phyloP scores from a whole-genome alignment of 352 stramenopile genomes.

The Globisporangium rhizosaccharum region DNA sequence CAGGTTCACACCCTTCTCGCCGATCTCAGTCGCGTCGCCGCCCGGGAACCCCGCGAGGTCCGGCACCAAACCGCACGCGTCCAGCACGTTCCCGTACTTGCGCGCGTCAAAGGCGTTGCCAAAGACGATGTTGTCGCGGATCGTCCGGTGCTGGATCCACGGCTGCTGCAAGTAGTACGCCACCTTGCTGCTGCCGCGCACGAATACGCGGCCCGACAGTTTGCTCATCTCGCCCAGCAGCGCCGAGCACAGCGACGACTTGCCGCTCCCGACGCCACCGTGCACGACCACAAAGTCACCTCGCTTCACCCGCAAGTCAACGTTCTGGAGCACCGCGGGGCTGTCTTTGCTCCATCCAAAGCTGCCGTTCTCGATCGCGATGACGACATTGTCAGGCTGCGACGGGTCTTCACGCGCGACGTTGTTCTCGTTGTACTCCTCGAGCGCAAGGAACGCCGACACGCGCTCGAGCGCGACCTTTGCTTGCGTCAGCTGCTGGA shows the following conservation, averaged over 20 bases:
- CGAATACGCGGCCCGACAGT: slow-evolving; percentile 25
- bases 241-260: slow-evolving; percentile 37
- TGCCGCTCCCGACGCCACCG: slow-evolving; percentile 37
- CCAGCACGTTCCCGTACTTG: slow-evolving; percentile 56
- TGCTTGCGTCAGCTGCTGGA: slow-evolving; percentile 26
- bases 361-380: slow-evolving; percentile 19
- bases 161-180: slow-evolving; percentile 85
- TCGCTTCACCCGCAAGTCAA: slow-evolving; percentile 25
- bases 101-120: slow-evolving; percentile 46
- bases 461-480: slow-evolving; percentile 28
- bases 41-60: slow-evolving; percentile 81
- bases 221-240: slow-evolving; percentile 78
- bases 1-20: slow-evolving; percentile 94
- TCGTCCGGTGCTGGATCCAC: slow-evolving; percentile 94
- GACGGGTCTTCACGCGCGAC: slow-evolving; percentile 4
- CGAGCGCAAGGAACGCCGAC: slow-evolving; percentile 17
- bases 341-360: slow-evolving; percentile 21
- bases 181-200: slow-evolving; percentile 21
- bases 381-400: not conserved
- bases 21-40: slow-evolving; percentile 93
- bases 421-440: slow-evolving; percentile 14
- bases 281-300: slow-evolving; percentile 46
- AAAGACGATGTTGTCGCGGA: slow-evolving; percentile 95
- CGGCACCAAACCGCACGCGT: slow-evolving; percentile 73
- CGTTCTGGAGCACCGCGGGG: slow-evolving; percentile 30